These are phyloP conservation scores for Suillus paluster DNA, from an alignment of 768 basidiomycete species.

Conservation along the genomic window DNA sequence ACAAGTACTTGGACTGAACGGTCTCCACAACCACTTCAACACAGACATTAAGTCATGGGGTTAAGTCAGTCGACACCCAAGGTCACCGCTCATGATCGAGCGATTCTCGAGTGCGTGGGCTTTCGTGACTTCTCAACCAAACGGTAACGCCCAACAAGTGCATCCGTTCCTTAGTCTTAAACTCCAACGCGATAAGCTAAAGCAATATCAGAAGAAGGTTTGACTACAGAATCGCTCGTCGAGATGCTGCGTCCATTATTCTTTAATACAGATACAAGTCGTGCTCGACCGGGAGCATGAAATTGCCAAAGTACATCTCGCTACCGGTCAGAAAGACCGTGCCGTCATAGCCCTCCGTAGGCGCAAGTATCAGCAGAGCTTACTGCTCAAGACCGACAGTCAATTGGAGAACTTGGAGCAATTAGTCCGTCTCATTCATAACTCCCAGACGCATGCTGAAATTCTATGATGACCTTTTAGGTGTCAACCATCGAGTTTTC, in stretches of 20 bases:
- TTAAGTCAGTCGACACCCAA: conserved; percentile 77
- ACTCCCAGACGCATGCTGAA: conserved; percentile 1
- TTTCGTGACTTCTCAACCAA: conserved; percentile 17
- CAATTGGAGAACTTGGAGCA: conserved; percentile 91
- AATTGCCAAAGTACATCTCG: conserved; percentile 85
- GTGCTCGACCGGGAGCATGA: conserved; percentile 87
- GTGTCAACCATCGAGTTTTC: conserved; percentile 98
- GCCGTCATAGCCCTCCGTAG: conserved; percentile 87
- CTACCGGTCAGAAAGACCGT: conserved; percentile 81
- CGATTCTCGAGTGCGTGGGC: conserved; percentile 86
- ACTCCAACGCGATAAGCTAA: conserved; percentile 93
- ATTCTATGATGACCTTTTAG: conserved; percentile 43
- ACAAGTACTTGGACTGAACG: not conserved
- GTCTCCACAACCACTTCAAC: not conserved
- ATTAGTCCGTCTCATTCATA: conserved; percentile 55
- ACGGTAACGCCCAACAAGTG: conserved; percentile 23
- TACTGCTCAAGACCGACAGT: conserved; percentile 85
- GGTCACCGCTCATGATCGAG: conserved; percentile 91
- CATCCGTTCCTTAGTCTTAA: conserved; percentile 68
- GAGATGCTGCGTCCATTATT: not conserved
- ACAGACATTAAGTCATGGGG: conserved; percentile 53
- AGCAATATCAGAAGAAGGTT: conserved; percentile 95
- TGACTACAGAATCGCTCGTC: conserved; percentile 15
- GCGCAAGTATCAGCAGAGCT: conserved; percentile 91
- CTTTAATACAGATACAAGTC: conserved; percentile 69